Evolutionary conservation across 176 grass and related monocot species (phyloP).

Genomic region (Oryza brachyantha): DNA sequence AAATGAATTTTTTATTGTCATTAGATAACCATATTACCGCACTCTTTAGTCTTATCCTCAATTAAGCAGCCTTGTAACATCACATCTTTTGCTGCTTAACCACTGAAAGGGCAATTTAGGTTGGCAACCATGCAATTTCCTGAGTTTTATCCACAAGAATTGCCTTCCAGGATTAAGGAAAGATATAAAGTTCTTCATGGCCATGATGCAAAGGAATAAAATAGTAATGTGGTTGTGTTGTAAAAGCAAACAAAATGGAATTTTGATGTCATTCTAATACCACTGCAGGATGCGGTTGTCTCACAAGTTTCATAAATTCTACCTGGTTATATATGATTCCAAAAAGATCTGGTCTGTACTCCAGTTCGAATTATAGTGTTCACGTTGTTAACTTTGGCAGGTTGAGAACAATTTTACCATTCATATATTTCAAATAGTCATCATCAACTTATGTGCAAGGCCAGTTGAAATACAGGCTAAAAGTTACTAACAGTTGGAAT

Average conservation of each 20-base stretch:
- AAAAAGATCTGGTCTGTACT: neutral
- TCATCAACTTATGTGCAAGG: neutral
- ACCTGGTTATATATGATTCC: neutral
- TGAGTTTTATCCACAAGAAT: neutral
- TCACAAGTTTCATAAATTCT: neutral
- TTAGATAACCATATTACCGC: neutral
- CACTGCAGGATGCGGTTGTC: neutral
- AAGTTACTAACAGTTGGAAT: neutral
- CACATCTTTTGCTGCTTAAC: neutral
- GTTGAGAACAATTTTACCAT: neutral
- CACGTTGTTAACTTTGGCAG: neutral
- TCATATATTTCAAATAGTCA: neutral
- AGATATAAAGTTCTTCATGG: neutral
- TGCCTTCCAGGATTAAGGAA: neutral
- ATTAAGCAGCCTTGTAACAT: neutral
- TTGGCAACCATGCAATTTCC: neutral
- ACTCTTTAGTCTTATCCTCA: neutral
- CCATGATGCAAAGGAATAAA: neutral
- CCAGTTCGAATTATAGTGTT: neutral
- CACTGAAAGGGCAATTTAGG: neutral
- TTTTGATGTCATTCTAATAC: neutral
- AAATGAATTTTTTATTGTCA: neutral
- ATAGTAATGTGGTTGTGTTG: neutral
- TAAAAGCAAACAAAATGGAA: neutral
- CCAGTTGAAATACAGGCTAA: neutral